Base-by-base conservation (phyloP, 352 stramenopile species). In the Peronospora destructor region DNA sequence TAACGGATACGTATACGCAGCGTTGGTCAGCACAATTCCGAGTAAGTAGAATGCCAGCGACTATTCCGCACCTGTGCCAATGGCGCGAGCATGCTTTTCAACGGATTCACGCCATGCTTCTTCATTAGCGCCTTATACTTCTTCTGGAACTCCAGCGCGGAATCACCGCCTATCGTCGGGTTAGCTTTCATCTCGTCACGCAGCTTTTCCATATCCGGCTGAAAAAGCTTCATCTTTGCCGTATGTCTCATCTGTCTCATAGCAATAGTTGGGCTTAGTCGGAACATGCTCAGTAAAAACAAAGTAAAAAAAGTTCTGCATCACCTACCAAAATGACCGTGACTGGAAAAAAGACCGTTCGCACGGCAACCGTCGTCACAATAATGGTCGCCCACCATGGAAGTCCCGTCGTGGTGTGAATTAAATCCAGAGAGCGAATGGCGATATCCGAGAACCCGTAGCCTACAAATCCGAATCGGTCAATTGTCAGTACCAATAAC, bases 371-470 rank as follows among this genome's bases (percentile, higher is more conserved):
- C n/a, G 83, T 94, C 33, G 80, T 87, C 11, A 71, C 78, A 12
- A 91, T 71, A 52, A 95, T 85, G 2, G 85, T 94, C 13, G 75
- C 78, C 85, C 84, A 94, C 85, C 84, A 94, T 17, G 82, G 82
- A 33, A 94, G 52, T n/a, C 79, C 81, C 14, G 84, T 89, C 12
- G 79, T 88, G 19, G 64, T 44, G 52, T 95, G 85, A 42, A 92
- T 73, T 14, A 76, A 32, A 49, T 91, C 79, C 23, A 95, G 66
- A 28, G 76, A 66, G 19, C 67, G 78, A 39, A 93, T 84, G 9
- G 83, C 80, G 2, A 91, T 51, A 50, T 90, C 80, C 44, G 80
- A 81, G 10, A 93, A 53, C 9, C 63, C 68, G 50, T 82, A 91
- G 39, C 76, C 64, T 73, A 29, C 21, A 35, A 8, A 46, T 39